Conservation (phyloP, 192 early-diverging fungal genomes). For the Podila verticillata region DNA sequence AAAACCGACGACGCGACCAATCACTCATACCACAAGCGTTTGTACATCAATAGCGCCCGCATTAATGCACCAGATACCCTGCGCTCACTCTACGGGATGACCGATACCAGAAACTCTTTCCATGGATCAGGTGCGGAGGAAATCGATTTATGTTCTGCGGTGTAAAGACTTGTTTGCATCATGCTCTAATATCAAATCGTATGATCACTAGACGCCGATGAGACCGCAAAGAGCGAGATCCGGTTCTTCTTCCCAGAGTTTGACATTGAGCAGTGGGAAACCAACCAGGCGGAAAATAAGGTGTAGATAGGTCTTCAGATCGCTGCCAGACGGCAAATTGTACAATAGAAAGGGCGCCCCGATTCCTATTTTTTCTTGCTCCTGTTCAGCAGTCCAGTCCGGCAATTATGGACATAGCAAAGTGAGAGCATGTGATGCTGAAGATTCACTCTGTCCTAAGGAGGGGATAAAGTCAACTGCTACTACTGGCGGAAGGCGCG, state of each 20-base stretch:
- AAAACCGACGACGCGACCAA: background rate
- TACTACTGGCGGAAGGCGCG: too few species aligned
- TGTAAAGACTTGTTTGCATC: background rate
- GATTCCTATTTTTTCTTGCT: background rate
- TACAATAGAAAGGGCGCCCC: background rate
- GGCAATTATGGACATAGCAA: too few species aligned
- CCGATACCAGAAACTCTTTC: slow-evolving; percentile 80
- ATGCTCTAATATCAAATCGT: background rate
- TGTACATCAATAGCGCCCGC: slow-evolving; percentile 59
- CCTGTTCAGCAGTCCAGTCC: too few species aligned
- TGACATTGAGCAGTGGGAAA: slow-evolving; percentile 41
- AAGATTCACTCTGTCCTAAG: too few species aligned
- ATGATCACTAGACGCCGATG: slow-evolving; percentile 59
- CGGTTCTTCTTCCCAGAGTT: slow-evolving; percentile 69
- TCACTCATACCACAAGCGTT: background rate
- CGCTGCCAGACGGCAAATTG: background rate
- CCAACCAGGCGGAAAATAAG: background rate
- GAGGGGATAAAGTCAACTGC: too few species aligned
- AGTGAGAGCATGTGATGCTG: too few species aligned
- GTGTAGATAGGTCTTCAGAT: background rate
- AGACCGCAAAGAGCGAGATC: slow-evolving; percentile 68
- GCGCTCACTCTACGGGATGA: slow-evolving; percentile 72
- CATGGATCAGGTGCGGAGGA: slow-evolving; percentile 69
- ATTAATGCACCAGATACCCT: slow-evolving; percentile 61
- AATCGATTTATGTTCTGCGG: background rate